These are phyloP conservation scores for Annona squamosa DNA, from an alignment of 164 flowering plant species.

Conservation along the genomic window DNA sequence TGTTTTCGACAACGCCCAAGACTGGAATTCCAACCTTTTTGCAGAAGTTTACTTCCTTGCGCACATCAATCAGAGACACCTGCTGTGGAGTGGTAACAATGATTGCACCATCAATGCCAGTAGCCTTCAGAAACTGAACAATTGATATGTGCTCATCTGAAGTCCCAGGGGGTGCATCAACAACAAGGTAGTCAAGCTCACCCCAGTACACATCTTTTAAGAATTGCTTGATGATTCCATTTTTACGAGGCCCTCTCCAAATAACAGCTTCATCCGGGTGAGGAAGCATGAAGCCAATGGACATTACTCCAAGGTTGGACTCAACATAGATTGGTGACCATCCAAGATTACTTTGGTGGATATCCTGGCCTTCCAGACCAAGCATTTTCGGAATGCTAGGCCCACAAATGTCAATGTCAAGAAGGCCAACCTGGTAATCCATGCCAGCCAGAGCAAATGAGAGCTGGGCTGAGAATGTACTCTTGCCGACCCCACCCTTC, in stretches of 20 bases:
- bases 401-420: constrained; percentile 91
- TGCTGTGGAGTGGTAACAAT: constrained; percentile 92
- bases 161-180: constrained; percentile 98
- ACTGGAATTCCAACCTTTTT: constrained; percentile 65
- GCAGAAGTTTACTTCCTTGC: constrained; percentile 91
- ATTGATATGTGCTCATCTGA: constrained; percentile 94
- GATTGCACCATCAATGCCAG: constrained; percentile 86
- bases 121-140: constrained; percentile 64
- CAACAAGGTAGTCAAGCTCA: constrained; percentile 82
- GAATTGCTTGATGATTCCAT: constrained; percentile 81
- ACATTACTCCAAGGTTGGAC: constrained; percentile 93
- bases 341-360: constrained; percentile 91
- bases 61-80: constrained; percentile 82
- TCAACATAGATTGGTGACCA: constrained; percentile 92
- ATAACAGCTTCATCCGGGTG: constrained; percentile 89
- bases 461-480: constrained; percentile 91
- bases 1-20: constrained; percentile 91
- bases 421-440: constrained; percentile 89
- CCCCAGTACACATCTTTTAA: constrained; percentile 90
- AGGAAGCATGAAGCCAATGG: constrained; percentile 88
- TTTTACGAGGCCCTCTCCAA: constrained; percentile 95
- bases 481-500: constrained; percentile 97
- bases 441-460: constrained; percentile 70
- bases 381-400: constrained; percentile 97
- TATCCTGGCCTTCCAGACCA: constrained; percentile 88